Conservation (phyloP, 1,284 basidiomycete genomes). For the Takashimella koratensis region DNA sequence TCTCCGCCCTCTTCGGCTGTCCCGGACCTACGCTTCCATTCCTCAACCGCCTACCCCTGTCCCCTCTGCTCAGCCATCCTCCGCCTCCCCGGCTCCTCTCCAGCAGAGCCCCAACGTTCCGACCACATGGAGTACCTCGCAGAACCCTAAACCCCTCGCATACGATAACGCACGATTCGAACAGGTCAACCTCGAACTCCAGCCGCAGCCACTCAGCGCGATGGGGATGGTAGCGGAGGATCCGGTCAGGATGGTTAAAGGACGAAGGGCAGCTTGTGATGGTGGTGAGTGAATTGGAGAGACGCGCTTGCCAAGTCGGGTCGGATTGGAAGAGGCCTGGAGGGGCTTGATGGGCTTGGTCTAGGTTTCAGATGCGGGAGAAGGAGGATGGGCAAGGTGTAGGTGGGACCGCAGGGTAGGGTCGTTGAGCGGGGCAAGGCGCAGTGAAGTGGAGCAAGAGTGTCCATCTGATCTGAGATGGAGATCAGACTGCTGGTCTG, state of each 20-base stretch:
- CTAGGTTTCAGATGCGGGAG: no score
- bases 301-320: background rate
- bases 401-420: no score
- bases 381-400: no score
- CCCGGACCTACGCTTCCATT: background rate
- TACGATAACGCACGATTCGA: conserved; percentile 60
- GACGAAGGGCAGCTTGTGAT: conserved; percentile 83
- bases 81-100: background rate
- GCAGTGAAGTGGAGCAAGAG: no score
- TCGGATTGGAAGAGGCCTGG: background rate
- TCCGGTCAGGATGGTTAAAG: conserved; percentile 74
- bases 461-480: no score
- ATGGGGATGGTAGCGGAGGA: conserved; percentile 62
- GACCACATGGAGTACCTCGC: conserved; percentile 71
- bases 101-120: conserved; percentile 73
- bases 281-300: conserved; percentile 63
- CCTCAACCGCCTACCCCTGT: background rate
- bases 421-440: no score
- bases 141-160: conserved; percentile 51
- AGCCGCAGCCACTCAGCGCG: conserved; percentile 52
- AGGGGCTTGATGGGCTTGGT: background rate
- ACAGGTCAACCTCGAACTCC: conserved; percentile 78
- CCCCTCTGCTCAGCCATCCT: background rate
- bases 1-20: background rate
- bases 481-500: no score